Evolutionary conservation across 2,329 filamentous ascomycete species (phyloP).

Genomic region (Apiospora aurea): DNA sequence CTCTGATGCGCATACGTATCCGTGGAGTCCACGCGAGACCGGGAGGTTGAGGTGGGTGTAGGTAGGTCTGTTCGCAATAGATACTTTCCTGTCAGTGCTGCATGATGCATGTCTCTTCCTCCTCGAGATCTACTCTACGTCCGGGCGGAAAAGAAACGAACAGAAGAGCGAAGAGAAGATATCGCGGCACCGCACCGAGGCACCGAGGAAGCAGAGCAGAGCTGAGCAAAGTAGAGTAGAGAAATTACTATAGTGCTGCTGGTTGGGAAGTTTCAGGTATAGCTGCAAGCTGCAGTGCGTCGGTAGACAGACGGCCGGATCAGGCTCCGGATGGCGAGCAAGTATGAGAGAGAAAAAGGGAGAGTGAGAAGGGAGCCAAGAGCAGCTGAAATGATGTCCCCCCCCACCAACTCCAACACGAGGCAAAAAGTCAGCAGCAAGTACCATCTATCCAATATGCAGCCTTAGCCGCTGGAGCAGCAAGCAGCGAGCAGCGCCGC

Average conservation of each 20-base stretch:
- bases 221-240: too few relatives aligned
- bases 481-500: not conserved
- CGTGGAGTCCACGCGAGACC: constrained; percentile 4
- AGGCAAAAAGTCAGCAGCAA: not conserved
- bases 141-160: not conserved
- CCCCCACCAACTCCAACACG: not conserved
- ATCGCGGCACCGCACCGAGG: too few relatives aligned
- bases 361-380: not conserved
- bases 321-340: not conserved
- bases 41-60: not conserved
- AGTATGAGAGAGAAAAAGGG: not conserved
- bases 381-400: not conserved
- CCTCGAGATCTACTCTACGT: not conserved
- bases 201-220: not conserved
- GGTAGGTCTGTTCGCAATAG: not conserved
- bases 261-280: not conserved
- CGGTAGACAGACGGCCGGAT: not conserved
- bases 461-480: not conserved
- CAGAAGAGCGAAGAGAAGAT: not conserved
- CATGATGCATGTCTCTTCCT: constrained; percentile 8
- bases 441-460: not conserved
- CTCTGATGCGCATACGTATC: not conserved
- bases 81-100: constrained; percentile 16
- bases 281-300: not conserved
- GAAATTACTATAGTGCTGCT: not conserved